Evolutionary conservation across 2,329 filamentous ascomycete species (phyloP).

Genomic region (Aspergillus fructus): DNA sequence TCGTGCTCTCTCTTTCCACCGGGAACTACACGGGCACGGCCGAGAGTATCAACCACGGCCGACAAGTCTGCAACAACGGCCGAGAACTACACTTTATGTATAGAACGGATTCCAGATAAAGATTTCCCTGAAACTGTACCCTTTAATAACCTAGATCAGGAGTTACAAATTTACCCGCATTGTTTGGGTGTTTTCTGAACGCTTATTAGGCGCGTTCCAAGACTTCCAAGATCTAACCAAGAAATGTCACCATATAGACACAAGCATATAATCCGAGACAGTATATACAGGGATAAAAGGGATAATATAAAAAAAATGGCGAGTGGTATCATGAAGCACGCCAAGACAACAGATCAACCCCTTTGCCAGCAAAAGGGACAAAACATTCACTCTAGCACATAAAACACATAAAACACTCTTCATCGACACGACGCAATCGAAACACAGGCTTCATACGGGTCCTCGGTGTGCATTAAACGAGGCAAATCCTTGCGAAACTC

Average conservation of each 20-base stretch:
- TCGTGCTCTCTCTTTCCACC: not conserved
- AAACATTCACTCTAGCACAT: not conserved
- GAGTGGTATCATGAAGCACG: not conserved
- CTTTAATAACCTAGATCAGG: too few species aligned
- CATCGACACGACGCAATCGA: slow-evolving; percentile 4
- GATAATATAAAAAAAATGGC: not conserved
- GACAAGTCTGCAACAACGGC: too few species aligned
- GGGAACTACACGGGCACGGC: too few species aligned
- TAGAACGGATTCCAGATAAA: too few species aligned
- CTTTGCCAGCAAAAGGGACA: not conserved
- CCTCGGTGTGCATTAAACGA: slow-evolving; percentile 12
- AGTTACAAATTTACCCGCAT: too few species aligned
- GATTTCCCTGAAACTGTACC: too few species aligned
- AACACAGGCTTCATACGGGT: slow-evolving; percentile 16
- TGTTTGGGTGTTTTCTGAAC: too few species aligned
- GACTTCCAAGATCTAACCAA: too few species aligned
- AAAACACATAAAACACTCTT: not conserved
- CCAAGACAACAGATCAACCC: not conserved
- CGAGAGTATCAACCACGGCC: not conserved
- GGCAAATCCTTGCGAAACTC: slow-evolving; percentile 11
- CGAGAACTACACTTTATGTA: too few species aligned
- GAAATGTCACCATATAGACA: too few species aligned
- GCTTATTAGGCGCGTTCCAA: too few species aligned
- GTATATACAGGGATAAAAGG: not conserved
- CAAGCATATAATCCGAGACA: not conserved